Evolutionary conservation across 2,329 filamentous ascomycete genomes (phyloP).

Genomic region (Xylaria sp.): DNA sequence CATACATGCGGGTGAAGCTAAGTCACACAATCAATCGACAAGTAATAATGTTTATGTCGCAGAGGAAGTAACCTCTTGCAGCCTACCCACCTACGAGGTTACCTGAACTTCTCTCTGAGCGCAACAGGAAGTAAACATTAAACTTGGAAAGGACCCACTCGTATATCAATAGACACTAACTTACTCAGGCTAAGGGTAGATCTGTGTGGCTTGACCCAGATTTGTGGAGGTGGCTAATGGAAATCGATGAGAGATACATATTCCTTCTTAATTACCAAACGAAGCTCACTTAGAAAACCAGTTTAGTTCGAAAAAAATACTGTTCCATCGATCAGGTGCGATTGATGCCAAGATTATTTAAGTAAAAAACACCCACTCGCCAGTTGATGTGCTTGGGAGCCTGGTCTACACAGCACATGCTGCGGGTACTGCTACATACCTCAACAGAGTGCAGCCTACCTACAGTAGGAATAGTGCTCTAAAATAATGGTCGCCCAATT

Average conservation of each 20-base stretch:
- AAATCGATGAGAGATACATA: background rate
- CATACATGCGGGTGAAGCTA: background rate
- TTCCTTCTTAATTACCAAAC: too few species aligned
- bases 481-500: background rate
- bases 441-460: background rate
- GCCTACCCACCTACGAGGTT: background rate
- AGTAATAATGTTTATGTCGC: background rate
- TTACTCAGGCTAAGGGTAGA: background rate
- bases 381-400: too few species aligned
- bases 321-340: too few species aligned
- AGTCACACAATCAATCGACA: constrained; percentile 8
- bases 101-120: background rate
- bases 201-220: constrained; percentile 21
- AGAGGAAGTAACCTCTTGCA: background rate
- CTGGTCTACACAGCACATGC: too few species aligned
- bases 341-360: too few species aligned
- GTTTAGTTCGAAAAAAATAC: too few species aligned
- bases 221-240: constrained; percentile 32
- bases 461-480: background rate
- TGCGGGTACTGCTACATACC: background rate
- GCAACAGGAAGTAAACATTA: constrained; percentile 18
- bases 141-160: background rate
- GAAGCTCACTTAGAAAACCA: too few species aligned
- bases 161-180: constrained; percentile 1
- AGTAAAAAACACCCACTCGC: too few species aligned